These are phyloP conservation scores for Periconia sp. DNA, from an alignment of 2,329 filamentous ascomycete genomes.

Conservation along the genomic window DNA sequence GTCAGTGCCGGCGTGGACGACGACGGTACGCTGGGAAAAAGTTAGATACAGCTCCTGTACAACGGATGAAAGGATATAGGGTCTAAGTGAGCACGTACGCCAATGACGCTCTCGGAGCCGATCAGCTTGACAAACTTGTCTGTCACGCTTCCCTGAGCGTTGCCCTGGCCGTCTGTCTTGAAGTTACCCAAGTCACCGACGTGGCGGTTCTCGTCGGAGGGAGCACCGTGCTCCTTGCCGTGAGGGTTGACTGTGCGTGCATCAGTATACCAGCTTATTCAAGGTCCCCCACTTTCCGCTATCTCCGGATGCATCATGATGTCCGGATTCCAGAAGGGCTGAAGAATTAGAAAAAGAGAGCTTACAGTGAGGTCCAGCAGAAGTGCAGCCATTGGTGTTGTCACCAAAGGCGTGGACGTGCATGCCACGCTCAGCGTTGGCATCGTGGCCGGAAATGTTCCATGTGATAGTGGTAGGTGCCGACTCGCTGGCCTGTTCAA, in stretches of 20 bases:
- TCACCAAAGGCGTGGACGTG: constrained; percentile 99
- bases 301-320: background rate
- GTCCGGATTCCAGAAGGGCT: background rate
- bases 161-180: constrained; percentile 91
- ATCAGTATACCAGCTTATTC: constrained; percentile 15
- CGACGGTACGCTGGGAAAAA: constrained; percentile 77
- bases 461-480: constrained; percentile 85
- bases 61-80: no score
- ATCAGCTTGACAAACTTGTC: constrained; percentile 95
- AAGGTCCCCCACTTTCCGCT: background rate
- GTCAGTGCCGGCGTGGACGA: constrained; percentile 93
- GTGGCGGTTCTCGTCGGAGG: constrained; percentile 81
- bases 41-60: constrained; percentile 17
- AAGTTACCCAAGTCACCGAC: constrained; percentile 98
- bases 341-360: constrained; percentile 17
- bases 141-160: constrained; percentile 77
- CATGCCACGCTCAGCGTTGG: constrained; percentile 96
- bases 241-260: constrained; percentile 82
- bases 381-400: constrained; percentile 99
- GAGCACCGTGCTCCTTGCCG: constrained; percentile 90
- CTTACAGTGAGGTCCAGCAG: constrained; percentile 95
- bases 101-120: constrained; percentile 91
- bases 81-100: constrained; percentile 71
- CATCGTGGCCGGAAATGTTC: constrained; percentile 89
- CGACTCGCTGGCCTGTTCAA: constrained; percentile 88